Evolutionary conservation across 805 yeast species (phyloP), one percentile per base, ranked within the genome.

Genomic region (Brettanomyces nanus): DNA sequence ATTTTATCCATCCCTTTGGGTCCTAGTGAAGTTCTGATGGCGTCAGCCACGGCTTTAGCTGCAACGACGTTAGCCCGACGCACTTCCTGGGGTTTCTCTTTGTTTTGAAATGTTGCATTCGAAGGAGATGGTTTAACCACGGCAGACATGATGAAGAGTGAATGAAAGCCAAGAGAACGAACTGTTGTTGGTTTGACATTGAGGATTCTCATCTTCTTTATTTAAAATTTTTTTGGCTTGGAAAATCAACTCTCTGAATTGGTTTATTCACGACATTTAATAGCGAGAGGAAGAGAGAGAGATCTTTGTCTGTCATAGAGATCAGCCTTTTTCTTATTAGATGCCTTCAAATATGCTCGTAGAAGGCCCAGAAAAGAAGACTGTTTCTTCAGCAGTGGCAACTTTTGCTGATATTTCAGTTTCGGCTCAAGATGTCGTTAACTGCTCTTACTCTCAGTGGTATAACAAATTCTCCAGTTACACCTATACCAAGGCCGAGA

Each of bases 1-100:
- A 92, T 90, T 68, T 92, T 92, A 62, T 92, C 99, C 98, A 92
- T 92, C 44, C 99, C 99, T 62, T 87, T 90, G 40, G 99, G 99
- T 17, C 99, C 99, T 42, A 92, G 68, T 13, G 97, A 82, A 5
- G 97, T 89, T 61, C 96, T 76, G 52, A 92, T 86, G 55, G 92
- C 90, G 61, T 92, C 98, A 1, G 97, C 94, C 30, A 90, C 97
- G 2, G 98, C 95, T 52, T 90, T 71, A 5, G 96, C 97, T 3
- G 96, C 96, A 45, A 82, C 69, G 48, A 89, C 86, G 58, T 87
- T 87, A 38, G 89, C 76, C 61, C 75, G 78, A 45, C 97, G 81
- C 37, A 87, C 95, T 62, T 89, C 97, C 58, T 81, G 89, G 19
- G 97, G 97, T 71, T 89, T 87, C 52, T 89, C 96, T 59, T 80